Evolutionary conservation across 2,329 filamentous ascomycete species (phyloP).

Genomic region (Parasarocladium wereldwijsianum): DNA sequence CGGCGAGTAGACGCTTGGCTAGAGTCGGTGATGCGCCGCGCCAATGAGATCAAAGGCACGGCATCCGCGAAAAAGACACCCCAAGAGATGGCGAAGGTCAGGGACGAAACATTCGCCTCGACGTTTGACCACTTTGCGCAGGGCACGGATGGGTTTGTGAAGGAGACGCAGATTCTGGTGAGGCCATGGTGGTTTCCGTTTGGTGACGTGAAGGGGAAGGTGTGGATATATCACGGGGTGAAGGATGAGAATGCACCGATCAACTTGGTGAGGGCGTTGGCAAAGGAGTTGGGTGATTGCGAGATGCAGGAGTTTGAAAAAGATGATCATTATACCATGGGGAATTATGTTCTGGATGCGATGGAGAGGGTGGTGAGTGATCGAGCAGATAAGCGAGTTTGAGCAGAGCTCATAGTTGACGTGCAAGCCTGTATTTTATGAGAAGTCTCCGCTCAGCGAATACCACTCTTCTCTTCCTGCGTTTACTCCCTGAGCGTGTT

Average conservation of each 20-base stretch:
- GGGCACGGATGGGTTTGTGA: constrained; percentile 11
- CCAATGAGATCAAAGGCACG: constrained; percentile 6
- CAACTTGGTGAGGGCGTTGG: constrained; percentile 20
- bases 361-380: constrained; percentile 2
- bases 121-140: constrained; percentile 16
- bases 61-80: constrained; percentile 3
- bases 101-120: constrained; percentile 14
- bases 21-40: constrained; percentile 7
- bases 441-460: no score
- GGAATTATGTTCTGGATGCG: constrained; percentile 9
- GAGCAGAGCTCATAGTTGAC: constrained; percentile 1
- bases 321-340: constrained; percentile 18
- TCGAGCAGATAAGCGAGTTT: background rate
- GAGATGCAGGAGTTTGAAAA: constrained; percentile 17
- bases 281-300: constrained; percentile 17
- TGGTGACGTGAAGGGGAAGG: constrained; percentile 12
- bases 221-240: constrained; percentile 19
- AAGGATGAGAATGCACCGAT: constrained; percentile 18
- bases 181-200: constrained; percentile 16
- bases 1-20: constrained; percentile 12
- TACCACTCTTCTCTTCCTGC: no score
- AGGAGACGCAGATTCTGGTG: constrained; percentile 16
- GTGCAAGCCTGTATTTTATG: no score
- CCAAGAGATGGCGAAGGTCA: constrained; percentile 8
- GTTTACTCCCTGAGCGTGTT: no score